phyloP scores from a whole-genome alignment of 2,329 filamentous ascomycete species.

The Aspergillus thermomutatus region DNA sequence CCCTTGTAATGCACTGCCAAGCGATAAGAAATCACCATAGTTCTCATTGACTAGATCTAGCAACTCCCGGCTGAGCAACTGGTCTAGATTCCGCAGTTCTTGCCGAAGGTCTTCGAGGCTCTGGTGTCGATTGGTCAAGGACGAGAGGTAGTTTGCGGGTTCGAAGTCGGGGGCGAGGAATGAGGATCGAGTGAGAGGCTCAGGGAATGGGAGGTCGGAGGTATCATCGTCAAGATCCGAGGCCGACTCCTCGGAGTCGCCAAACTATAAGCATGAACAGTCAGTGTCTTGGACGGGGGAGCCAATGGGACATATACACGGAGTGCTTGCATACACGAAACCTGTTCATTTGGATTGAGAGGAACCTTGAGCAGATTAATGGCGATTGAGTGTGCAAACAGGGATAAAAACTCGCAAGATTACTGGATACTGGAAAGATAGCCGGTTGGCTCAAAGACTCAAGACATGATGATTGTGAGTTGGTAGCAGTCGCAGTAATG shows the following conservation, averaged over 20 bases:
- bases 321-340: conserved; percentile 28
- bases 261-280: conserved; percentile 31
- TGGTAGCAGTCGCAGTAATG: background rate
- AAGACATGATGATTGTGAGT: background rate
- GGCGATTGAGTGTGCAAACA: background rate
- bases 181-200: conserved; percentile 74
- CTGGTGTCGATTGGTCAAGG: conserved; percentile 82
- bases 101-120: conserved; percentile 89
- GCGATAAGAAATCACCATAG: conserved; percentile 82
- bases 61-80: conserved; percentile 78
- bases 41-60: conserved; percentile 94
- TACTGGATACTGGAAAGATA: background rate
- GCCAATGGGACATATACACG: background rate
- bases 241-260: conserved; percentile 44
- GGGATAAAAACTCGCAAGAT: background rate
- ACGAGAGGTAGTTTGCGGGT: conserved; percentile 76
- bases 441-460: background rate
- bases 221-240: conserved; percentile 58
- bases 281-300: conserved; percentile 3
- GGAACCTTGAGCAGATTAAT: background rate
- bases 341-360: conserved; percentile 24
- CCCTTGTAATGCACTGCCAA: conserved; percentile 77
- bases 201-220: conserved; percentile 77
- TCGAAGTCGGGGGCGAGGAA: conserved; percentile 78
- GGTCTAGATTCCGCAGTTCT: conserved; percentile 77